These are phyloP conservation scores for Cladorrhinum samala DNA, from an alignment of 495 filamentous ascomycete species.

Conservation along the genomic window DNA sequence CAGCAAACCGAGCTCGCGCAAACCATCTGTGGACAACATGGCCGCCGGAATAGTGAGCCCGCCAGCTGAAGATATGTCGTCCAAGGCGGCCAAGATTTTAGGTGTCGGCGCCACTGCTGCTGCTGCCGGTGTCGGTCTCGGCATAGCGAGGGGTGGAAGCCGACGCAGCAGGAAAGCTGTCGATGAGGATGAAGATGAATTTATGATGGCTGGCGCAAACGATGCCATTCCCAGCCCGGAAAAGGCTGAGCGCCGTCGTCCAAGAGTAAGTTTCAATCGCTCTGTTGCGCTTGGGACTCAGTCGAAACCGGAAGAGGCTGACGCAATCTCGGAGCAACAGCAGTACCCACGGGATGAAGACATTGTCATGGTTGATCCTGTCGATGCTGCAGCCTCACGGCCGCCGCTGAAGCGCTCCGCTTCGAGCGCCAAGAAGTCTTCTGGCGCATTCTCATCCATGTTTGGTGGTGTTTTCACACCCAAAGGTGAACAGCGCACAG, in stretches of 20 bases:
- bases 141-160: conserved; percentile 28
- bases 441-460: conserved; percentile 31
- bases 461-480: conserved; percentile 38
- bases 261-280: conserved; percentile 38
- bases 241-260: conserved; percentile 37
- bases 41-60: conserved; percentile 40
- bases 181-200: conserved; percentile 40
- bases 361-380: conserved; percentile 30
- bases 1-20: conserved; percentile 41
- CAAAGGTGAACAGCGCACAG: conserved; percentile 20
- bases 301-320: too few species aligned
- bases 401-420: conserved; percentile 36
- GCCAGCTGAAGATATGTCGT: conserved; percentile 44
- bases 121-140: conserved; percentile 7
- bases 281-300: too few species aligned
- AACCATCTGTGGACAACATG: conserved; percentile 43
- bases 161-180: conserved; percentile 31
- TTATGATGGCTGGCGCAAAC: conserved; percentile 40
- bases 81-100: conserved; percentile 49
- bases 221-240: conserved; percentile 38
- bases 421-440: conserved; percentile 33
- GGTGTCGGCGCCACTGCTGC: conserved; percentile 32
- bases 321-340: conserved; percentile 23
- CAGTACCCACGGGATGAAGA: conserved; percentile 37
- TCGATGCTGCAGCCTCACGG: conserved; percentile 23